Percentiles rank a stretch among this genome's conserved stretches.
These are phyloP conservation scores for Tetradesmus obliquus DNA, from an alignment of 139 green algal genomes.

Conservation along the genomic window DNA sequence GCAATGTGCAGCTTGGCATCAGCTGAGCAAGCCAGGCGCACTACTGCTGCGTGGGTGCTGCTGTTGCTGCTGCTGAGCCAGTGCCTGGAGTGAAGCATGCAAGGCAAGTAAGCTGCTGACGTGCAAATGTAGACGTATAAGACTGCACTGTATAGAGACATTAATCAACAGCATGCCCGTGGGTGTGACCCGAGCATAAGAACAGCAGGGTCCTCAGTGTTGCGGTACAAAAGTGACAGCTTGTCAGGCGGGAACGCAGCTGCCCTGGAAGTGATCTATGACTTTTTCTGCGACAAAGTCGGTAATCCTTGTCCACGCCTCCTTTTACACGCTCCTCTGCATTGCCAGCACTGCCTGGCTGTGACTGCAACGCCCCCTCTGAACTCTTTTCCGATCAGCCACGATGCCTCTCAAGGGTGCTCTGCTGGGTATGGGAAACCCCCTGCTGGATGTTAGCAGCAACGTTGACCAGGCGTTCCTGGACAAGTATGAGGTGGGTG, in stretches of 20 bases:
- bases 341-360: neutral
- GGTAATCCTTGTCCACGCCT: no score
- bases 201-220: neutral
- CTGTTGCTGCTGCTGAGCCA: conserved; percentile 21
- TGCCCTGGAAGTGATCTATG: neutral
- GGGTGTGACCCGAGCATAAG: neutral
- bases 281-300: no score
- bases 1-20: neutral
- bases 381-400: neutral
- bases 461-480: conserved; percentile 88
- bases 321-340: neutral
- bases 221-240: neutral
- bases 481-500: conserved; percentile 89
- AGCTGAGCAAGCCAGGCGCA: neutral
- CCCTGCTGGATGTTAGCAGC: conserved; percentile 94
- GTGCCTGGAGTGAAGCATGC: neutral
- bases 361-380: neutral
- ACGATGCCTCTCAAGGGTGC: conserved; percentile 57
- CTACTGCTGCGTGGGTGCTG: neutral
- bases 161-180: neutral
- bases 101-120: neutral
- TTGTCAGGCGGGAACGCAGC: neutral
- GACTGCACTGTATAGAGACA: neutral
- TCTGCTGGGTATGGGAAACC: conserved; percentile 96
- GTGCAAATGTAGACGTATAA: neutral